Evolutionary conservation across 2,329 filamentous ascomycete genomes (phyloP).

Genomic region (Trichoderma sp.): DNA sequence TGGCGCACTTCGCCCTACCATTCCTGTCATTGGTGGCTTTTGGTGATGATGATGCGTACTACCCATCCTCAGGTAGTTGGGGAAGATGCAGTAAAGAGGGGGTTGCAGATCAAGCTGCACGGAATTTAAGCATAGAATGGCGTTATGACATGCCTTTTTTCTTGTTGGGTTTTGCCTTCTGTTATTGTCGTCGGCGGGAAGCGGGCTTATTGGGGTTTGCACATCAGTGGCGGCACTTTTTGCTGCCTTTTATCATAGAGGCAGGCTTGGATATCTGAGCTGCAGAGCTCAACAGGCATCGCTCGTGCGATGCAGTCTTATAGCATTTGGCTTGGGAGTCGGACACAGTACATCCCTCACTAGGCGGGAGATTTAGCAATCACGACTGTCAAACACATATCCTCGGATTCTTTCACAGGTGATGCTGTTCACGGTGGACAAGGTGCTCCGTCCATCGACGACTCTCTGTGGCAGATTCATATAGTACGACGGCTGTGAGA

Average conservation of each 20-base stretch:
- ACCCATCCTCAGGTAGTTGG: not conserved
- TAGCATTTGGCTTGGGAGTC: not conserved
- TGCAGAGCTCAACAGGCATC: not conserved
- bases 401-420: not conserved
- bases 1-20: slow-evolving; percentile 20
- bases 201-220: not conserved
- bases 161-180: not conserved
- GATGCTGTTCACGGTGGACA: too few species aligned
- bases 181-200: not conserved
- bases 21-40: slow-evolving; percentile 17
- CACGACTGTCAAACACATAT: not conserved
- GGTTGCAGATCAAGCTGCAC: not conserved
- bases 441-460: too few species aligned
- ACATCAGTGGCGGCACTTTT: not conserved
- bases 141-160: slow-evolving; percentile 8
- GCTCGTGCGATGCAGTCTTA: not conserved
- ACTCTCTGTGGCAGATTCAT: not conserved
- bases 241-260: not conserved
- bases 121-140: slow-evolving; percentile 26
- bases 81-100: not conserved
- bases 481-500: not conserved
- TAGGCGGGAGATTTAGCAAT: not conserved
- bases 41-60: slow-evolving; percentile 1
- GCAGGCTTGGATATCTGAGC: not conserved
- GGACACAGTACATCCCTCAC: not conserved